Percentiles rank a stretch among this genome's conserved stretches.
These are phyloP conservation scores for Talaromyces rugulosus DNA, from an alignment of 2,329 filamentous ascomycete species.

Conservation along the genomic window DNA sequence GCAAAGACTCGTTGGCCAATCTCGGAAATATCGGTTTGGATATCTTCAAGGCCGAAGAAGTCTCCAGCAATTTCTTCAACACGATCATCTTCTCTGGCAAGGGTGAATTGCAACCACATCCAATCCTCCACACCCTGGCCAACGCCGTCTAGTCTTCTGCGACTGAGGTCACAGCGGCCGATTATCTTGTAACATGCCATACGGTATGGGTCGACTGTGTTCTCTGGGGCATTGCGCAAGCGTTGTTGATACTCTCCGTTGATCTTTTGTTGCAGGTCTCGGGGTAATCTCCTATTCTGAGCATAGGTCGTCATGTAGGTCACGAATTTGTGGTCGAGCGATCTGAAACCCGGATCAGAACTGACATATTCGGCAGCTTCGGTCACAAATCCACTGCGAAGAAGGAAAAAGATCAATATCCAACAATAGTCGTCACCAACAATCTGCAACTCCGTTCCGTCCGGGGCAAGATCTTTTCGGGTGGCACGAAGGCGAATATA, in stretches of 20 bases:
- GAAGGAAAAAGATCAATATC: slow-evolving; percentile 88
- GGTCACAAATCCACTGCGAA: slow-evolving; percentile 76
- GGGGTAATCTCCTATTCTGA: slow-evolving; percentile 70
- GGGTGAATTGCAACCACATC: slow-evolving; percentile 62
- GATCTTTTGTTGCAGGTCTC: slow-evolving; percentile 79
- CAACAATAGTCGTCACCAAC: slow-evolving; percentile 81
- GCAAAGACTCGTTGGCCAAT: slow-evolving; percentile 90
- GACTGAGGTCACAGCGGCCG: slow-evolving; percentile 64
- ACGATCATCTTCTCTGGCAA: slow-evolving; percentile 59
- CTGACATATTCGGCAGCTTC: slow-evolving; percentile 87
- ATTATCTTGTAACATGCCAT: slow-evolving; percentile 98
- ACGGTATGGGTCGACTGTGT: slow-evolving; percentile 87
- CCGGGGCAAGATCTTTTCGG: slow-evolving; percentile 77
- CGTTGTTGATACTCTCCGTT: slow-evolving; percentile 86
- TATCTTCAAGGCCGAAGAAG: slow-evolving; percentile 59
- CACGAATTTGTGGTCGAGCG: slow-evolving; percentile 84
- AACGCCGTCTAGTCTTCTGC: slow-evolving; percentile 54
- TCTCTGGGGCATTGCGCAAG: slow-evolving; percentile 75
- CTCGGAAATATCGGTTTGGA: slow-evolving; percentile 77
- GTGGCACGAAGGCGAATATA: slow-evolving; percentile 78
- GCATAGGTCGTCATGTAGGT: slow-evolving; percentile 84
- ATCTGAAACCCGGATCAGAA: slow-evolving; percentile 74
- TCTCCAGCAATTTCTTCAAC: slow-evolving; percentile 60
- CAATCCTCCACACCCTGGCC: slow-evolving; percentile 61
- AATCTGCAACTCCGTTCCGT: slow-evolving; percentile 75